Base-by-base conservation (phyloP, 768 basidiomycete genomes). In the Crassisporium funariophilum region DNA sequence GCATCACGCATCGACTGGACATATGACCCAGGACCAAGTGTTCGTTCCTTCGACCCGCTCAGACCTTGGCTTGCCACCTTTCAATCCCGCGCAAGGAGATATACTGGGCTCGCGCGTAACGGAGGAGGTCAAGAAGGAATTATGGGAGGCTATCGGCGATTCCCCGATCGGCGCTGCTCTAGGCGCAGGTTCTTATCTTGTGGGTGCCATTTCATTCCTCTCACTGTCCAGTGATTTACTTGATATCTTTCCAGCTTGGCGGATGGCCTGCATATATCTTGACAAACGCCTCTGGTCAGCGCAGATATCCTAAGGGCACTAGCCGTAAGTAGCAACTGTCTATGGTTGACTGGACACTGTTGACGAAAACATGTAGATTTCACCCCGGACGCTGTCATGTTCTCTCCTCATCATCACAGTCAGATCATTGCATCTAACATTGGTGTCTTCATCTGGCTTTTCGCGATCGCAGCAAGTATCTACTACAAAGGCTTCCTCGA, bases 1-100 rank as follows among this genome's bases (percentile, higher is more conserved):
- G 67, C 95, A 99, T 69, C 95, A 99, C 66, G 95, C 95, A 12
- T 86, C 88, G 0, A 97, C 94, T 4, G 89, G 78, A 12, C 95
- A 98, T 68, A 81, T 97, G 81, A 89, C 88, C 22, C 84, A 94
- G 55, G 95, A 98, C 57, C 94, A 98, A 63, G 95, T 98, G 49
- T 97, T 91, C 58, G 93, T 98, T 3, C 95, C 95, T 39, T 69
- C 79, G 56, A 95, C 95, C n/a, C 86, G 93, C 36, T 83, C 85
- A 10, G 73, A 88, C 27, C 67, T 79, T 16, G 81, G 83, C 33
- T 72, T 84, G 20, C 83, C 84, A 24, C 64, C 78, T 34, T 75
- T 92, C 55, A 75, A 94, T 59, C 77, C 83, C 9, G 72, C 78
- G n/a, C 67, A 79, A 35, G 88, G 88, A 62, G 82, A 85, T 53